These are phyloP conservation scores for Fistulinella staudtii DNA, from an alignment of 1,284 basidiomycete genomes.

Conservation along the genomic window DNA sequence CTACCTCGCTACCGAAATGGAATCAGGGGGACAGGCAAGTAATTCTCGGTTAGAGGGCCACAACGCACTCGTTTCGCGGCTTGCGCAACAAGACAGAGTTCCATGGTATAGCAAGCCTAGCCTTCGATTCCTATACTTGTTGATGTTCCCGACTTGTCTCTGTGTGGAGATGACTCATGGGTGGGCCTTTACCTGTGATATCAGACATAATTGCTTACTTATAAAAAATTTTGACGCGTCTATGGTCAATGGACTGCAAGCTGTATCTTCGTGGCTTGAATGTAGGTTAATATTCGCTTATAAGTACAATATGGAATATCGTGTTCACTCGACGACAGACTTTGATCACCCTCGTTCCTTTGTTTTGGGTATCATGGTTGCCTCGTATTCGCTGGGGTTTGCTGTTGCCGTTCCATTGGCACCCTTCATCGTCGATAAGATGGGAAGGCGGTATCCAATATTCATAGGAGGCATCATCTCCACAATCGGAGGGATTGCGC, in stretches of 20 bases:
- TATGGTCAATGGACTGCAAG: constrained; percentile 18
- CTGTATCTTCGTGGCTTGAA: constrained; percentile 19
- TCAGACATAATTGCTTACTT: not conserved
- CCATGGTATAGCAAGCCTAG: constrained; percentile 6
- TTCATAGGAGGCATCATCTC: constrained; percentile 4
- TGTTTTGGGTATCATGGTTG: constrained; percentile 12
- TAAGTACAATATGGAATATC: not conserved
- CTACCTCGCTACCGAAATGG: no score
- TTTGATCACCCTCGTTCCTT: constrained; percentile 16
- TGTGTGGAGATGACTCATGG: constrained; percentile 61
- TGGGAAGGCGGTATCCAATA: constrained; percentile 16
- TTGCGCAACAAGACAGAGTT: constrained; percentile 2
- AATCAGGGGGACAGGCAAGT: not conserved
- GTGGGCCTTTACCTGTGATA: constrained; percentile 35
- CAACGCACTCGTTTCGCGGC: not conserved
- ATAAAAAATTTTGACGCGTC: constrained; percentile 9
- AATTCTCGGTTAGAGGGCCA: constrained; percentile 1
- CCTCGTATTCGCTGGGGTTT: constrained; percentile 13
- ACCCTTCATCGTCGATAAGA: constrained; percentile 8
- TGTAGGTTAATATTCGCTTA: constrained; percentile 8
- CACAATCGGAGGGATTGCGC: constrained; percentile 9
- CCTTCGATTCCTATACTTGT: constrained; percentile 19
- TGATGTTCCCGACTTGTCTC: constrained; percentile 55
- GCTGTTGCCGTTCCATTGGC: constrained; percentile 10
- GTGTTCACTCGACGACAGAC: constrained; percentile 8